These are phyloP conservation scores for Myriosclerotinia scirpicola DNA, from an alignment of 2,329 filamentous ascomycete species.

Conservation along the genomic window DNA sequence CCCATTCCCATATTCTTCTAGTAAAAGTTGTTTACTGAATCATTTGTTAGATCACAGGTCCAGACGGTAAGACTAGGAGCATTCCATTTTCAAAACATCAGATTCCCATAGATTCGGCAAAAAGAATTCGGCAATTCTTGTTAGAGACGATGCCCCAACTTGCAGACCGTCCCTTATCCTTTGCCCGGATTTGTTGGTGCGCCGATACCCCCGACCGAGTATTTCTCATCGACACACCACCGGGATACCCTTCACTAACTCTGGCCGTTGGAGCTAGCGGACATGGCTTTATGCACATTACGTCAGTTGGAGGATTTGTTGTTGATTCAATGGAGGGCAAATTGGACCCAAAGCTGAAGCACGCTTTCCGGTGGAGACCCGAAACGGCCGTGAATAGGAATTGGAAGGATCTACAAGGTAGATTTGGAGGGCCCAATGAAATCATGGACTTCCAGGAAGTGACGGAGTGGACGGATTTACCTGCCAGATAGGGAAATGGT, in stretches of 20 bases:
- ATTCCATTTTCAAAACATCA: slow-evolving; percentile 39
- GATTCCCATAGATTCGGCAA: slow-evolving; percentile 49
- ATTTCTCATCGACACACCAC: slow-evolving; percentile 54
- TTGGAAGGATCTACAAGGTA: slow-evolving; percentile 50
- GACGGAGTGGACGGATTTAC: slow-evolving; percentile 45
- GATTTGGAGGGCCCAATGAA: slow-evolving; percentile 49
- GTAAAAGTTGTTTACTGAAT: not conserved
- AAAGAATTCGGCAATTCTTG: slow-evolving; percentile 50
- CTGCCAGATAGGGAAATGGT: not conserved
- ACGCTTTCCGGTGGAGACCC: slow-evolving; percentile 52
- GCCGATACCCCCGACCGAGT: slow-evolving; percentile 55
- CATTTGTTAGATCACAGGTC: not conserved
- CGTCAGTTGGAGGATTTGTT: slow-evolving; percentile 51
- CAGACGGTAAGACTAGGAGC: slow-evolving; percentile 22
- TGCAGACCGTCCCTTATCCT: slow-evolving; percentile 48
- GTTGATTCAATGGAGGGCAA: slow-evolving; percentile 49
- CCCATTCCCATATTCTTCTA: not conserved
- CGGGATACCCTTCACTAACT: slow-evolving; percentile 45
- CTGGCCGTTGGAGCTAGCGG: slow-evolving; percentile 53
- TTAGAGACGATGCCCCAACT: slow-evolving; percentile 54
- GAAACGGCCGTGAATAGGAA: slow-evolving; percentile 49
- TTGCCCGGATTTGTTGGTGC: slow-evolving; percentile 57
- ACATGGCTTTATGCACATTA: slow-evolving; percentile 54
- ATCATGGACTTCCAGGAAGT: slow-evolving; percentile 51
- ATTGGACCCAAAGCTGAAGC: slow-evolving; percentile 46